Base-by-base conservation (phyloP, 176 grass and related monocot species). In the Phragmites australis region DNA sequence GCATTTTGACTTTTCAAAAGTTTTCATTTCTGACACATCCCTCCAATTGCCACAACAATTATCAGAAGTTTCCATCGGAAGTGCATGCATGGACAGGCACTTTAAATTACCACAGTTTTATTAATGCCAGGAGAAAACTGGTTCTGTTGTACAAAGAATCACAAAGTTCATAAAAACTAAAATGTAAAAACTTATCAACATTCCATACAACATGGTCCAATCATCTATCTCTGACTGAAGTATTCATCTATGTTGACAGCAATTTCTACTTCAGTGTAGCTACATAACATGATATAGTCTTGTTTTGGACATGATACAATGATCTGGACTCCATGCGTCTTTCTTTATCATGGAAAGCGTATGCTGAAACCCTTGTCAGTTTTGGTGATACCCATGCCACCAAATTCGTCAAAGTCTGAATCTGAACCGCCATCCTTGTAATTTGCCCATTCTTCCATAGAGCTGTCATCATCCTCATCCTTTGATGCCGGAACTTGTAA, bases 391-490 rank as follows among this genome's bases (percentile, higher is more conserved):
- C 83, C 82, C 85, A 81, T 85, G 78, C 54, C 84, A 60, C 93
- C 93, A 48, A 97, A 97, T 75, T 97, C 88, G 22, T 97, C 94
- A 10, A 90, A 65, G 46, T 85, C 91, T 1, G 89, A 86, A 80
- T 88, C 91, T 9, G 70, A 88, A 34, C 72, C 81, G 19, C 40
- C 61, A 82, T 87, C 81, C 55, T 53, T 85, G 72, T 68, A 77
- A 64, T 90, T 91, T 62, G 59, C 80, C 91, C 91, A 94, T 77
- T 90, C 92, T 77, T 84, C 87, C 4, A 50, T 52, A 23, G 84
- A 91, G 45, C 81, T 83, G 41, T 82, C 86, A 21, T 83, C 79
- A 8, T 87, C 89, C 32, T 92, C 88, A 0, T 81, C 82, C 46
- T 66, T 91, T 13, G 82, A 79, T 15, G 63, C 43, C 1, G 92